Percentiles rank a stretch among this genome's conserved stretches.
Conservation (phyloP, 2,329 filamentous ascomycete genomes). For the Fusarium graminum region DNA sequence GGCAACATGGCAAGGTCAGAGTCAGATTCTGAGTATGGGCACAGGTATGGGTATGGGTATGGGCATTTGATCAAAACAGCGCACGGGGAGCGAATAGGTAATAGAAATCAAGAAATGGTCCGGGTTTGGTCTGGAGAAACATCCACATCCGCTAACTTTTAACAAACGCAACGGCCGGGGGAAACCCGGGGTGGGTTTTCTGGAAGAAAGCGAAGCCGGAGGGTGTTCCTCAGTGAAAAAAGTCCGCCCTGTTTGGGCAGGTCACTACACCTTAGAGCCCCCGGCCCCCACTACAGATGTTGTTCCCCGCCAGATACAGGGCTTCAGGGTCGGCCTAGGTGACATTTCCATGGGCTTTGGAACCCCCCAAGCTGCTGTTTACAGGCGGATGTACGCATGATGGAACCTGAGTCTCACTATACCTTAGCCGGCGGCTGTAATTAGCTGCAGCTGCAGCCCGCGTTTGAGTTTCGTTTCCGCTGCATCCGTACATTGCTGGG, state of each 20-base stretch:
- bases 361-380: slow-evolving; percentile 11
- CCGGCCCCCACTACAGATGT: slow-evolving; percentile 16
- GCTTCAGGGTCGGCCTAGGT: slow-evolving; percentile 11
- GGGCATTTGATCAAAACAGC: slow-evolving; percentile 11
- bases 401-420: too few species aligned
- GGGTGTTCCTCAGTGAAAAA: slow-evolving; percentile 20
- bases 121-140: slow-evolving; percentile 28
- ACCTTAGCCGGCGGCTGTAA: neutral
- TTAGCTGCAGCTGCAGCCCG: too few species aligned
- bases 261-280: slow-evolving; percentile 14
- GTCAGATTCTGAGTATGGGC: neutral
- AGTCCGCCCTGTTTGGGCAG: slow-evolving; percentile 43
- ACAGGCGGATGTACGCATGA: neutral
- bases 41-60: neutral
- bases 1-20: slow-evolving; percentile 18
- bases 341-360: slow-evolving; percentile 4
- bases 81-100: slow-evolving; percentile 22
- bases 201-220: slow-evolving; percentile 46
- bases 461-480: slow-evolving; percentile 17
- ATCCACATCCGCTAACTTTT: slow-evolving; percentile 19
- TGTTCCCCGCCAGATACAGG: slow-evolving; percentile 9
- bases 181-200: slow-evolving; percentile 43
- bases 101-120: slow-evolving; percentile 27
- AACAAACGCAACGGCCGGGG: slow-evolving; percentile 20
- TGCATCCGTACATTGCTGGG: slow-evolving; percentile 17